These are phyloP conservation scores for Phytophthora colocasiae DNA, from an alignment of 352 stramenopile genomes.

Conservation along the genomic window DNA sequence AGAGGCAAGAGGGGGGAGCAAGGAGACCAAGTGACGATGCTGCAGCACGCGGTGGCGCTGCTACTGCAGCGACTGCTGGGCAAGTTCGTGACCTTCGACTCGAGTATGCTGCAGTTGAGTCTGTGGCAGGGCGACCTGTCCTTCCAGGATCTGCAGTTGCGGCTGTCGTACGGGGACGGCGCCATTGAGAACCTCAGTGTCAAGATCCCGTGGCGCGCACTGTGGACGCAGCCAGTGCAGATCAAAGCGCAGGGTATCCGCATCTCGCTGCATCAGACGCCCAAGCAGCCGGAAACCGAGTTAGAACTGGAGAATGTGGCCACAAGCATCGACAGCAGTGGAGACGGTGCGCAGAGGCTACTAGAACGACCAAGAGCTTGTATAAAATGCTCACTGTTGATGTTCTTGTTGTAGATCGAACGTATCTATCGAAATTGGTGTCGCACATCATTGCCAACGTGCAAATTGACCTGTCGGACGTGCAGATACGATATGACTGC, in stretches of 20 bases:
- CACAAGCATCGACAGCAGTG: conserved; percentile 43
- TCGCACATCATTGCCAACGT: conserved; percentile 89
- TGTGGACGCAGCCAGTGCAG: conserved; percentile 87
- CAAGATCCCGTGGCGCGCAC: conserved; percentile 85
- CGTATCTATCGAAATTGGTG: conserved; percentile 84
- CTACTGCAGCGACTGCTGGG: conserved; percentile 88
- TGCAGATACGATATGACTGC: conserved; percentile 88
- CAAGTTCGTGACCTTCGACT: conserved; percentile 91
- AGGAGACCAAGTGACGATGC: conserved; percentile 49
- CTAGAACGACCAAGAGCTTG: too few relatives aligned
- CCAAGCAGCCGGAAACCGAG: conserved; percentile 30
- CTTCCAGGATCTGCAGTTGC: conserved; percentile 84
- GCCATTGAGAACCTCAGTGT: conserved; percentile 80
- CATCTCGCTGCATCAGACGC: conserved; percentile 72
- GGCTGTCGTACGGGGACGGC: conserved; percentile 80
- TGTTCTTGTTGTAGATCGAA: conserved; percentile 55
- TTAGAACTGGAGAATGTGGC: conserved; percentile 25
- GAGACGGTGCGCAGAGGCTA: conserved; percentile 34
- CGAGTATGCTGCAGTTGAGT: conserved; percentile 83
- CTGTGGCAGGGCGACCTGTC: conserved; percentile 89
- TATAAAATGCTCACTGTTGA: too few relatives aligned
- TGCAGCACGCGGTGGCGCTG: conserved; percentile 83
- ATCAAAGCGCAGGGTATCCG: conserved; percentile 78
- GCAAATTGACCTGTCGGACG: conserved; percentile 83
- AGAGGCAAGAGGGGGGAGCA: conserved; percentile 1